Conservation (phyloP, 2,329 filamentous ascomycete genomes). For the Davidsoniella virescens region DNA sequence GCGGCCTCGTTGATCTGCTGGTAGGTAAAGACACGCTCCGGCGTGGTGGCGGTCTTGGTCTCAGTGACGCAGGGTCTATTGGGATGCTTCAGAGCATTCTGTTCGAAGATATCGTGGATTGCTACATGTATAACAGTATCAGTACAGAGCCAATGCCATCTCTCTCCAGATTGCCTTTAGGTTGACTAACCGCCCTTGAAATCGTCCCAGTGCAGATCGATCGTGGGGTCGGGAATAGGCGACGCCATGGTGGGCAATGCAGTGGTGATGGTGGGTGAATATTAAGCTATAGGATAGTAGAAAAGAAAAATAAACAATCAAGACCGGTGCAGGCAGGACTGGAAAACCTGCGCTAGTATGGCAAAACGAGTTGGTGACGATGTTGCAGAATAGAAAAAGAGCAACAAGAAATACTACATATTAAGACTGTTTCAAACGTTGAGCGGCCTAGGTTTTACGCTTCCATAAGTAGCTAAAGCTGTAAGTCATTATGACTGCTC, state of each 20-base stretch:
- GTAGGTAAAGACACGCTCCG: conserved; percentile 62
- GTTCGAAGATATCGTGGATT: conserved; percentile 54
- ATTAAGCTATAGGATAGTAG: too few relatives aligned
- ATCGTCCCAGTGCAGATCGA: conserved; percentile 50
- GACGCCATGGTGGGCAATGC: conserved; percentile 10
- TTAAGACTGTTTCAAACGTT: too few relatives aligned
- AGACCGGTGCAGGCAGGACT: conserved; percentile 1
- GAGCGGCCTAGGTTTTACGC: too few relatives aligned
- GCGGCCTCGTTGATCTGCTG: conserved; percentile 72
- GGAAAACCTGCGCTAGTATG: conserved; percentile 4
- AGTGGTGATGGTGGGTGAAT: too few relatives aligned
- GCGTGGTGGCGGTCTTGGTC: conserved; percentile 26
- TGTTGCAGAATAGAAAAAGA: background rate
- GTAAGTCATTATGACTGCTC: conserved; percentile 5
- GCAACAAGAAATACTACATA: background rate
- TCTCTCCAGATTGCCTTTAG: background rate
- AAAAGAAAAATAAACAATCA: background rate
- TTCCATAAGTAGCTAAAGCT: conserved; percentile 8
- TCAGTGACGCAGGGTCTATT: conserved; percentile 37
- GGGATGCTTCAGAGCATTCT: conserved; percentile 52
- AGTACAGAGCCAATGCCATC: background rate
- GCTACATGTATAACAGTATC: conserved; percentile 18
- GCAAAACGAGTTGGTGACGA: background rate
- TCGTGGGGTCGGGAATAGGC: conserved; percentile 45
- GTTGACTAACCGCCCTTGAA: conserved; percentile 31